These are phyloP conservation scores for Chlamydomonas eustigma DNA, from an alignment of 139 green algal species.

Conservation along the genomic window DNA sequence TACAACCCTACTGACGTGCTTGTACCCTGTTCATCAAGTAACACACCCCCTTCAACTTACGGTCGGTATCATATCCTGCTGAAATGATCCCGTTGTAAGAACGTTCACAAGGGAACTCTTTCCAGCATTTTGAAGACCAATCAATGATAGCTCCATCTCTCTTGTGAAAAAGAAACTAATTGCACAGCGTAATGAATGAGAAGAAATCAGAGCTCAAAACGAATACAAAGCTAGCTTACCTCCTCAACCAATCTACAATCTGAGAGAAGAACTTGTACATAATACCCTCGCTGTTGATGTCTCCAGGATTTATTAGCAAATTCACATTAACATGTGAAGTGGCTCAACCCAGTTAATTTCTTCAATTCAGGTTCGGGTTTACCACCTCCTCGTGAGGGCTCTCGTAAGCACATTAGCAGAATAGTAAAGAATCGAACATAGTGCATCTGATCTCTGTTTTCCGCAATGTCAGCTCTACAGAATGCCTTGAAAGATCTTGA, in stretches of 20 bases:
- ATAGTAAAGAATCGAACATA: no score
- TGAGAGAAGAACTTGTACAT: conserved; percentile 24
- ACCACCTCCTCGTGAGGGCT: no score
- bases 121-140: conserved; percentile 95
- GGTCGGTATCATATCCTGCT: conserved; percentile 95
- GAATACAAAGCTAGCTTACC: conserved; percentile 24
- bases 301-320: no score
- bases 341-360: no score
- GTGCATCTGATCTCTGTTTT: no score
- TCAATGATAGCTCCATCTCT: conserved; percentile 97
- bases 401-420: no score
- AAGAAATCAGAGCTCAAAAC: background rate
- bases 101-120: conserved; percentile 97
- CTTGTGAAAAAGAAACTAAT: conserved; percentile 91
- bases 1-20: no score
- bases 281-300: no score
- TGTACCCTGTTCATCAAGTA: no score
- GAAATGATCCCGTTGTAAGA: conserved; percentile 83
- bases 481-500: conserved; percentile 35
- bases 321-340: no score
- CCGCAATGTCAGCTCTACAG: conserved; percentile 29
- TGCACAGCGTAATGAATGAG: background rate
- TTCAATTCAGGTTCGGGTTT: no score
- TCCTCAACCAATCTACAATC: conserved; percentile 57
- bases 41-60: no score